Evolutionary conservation across 345 rosid genomes (phyloP).

Genomic region (Citrus sinensis): DNA sequence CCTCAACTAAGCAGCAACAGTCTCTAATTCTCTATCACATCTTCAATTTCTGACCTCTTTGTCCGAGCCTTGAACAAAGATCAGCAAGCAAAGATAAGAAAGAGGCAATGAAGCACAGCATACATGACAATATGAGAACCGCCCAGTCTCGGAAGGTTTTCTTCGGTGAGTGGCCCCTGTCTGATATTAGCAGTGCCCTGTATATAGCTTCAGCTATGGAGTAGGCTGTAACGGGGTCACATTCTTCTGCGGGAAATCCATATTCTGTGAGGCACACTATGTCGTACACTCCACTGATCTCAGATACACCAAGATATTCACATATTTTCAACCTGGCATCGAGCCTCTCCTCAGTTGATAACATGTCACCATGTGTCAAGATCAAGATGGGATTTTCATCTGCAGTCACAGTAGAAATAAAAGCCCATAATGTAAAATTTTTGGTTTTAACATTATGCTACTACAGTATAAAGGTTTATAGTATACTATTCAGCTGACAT

Average conservation of each 20-base stretch:
- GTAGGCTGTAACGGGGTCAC: slow-evolving; percentile 48
- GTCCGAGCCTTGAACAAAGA: slow-evolving; percentile 42
- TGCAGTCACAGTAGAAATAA: slow-evolving; percentile 12
- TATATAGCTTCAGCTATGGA: slow-evolving; percentile 41
- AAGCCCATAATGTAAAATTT: not conserved
- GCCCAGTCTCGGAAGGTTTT: slow-evolving; percentile 35
- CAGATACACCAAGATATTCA: slow-evolving; percentile 34
- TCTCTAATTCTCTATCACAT: not conserved
- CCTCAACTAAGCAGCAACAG: no score
- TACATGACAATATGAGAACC: slow-evolving; percentile 24
- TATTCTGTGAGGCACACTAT: slow-evolving; percentile 52
- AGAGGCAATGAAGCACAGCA: slow-evolving; percentile 32
- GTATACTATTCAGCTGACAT: not conserved
- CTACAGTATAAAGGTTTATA: not conserved
- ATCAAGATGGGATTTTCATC: slow-evolving; percentile 56
- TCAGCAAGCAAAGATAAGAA: slow-evolving; percentile 41
- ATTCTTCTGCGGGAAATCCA: slow-evolving; percentile 51
- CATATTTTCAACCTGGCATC: slow-evolving; percentile 49
- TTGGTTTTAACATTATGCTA: not conserved
- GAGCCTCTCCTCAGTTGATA: slow-evolving; percentile 43
- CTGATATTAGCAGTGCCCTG: slow-evolving; percentile 53
- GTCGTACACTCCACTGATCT: slow-evolving; percentile 45
- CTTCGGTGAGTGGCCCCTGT: slow-evolving; percentile 45
- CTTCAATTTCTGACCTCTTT: slow-evolving; percentile 7
- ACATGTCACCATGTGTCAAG: slow-evolving; percentile 56